Conservation (phyloP, 306 rosid genomes). For the Vicia sativa region DNA sequence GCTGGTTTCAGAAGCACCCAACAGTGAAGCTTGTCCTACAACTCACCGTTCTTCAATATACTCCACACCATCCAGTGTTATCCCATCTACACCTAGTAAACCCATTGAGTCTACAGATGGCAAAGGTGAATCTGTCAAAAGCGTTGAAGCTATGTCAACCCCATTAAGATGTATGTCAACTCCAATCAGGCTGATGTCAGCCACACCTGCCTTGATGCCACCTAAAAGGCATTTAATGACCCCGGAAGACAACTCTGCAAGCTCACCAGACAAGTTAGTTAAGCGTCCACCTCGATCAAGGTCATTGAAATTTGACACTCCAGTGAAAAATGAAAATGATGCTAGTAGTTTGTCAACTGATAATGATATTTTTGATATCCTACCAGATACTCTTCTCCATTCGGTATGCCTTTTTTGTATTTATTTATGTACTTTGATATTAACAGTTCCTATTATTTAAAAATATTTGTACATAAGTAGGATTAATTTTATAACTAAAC, state of each 20-base stretch:
- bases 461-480: too few relatives aligned
- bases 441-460: too few relatives aligned
- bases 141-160: constrained; percentile 40
- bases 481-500: too few relatives aligned
- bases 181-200: constrained; percentile 62
- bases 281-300: constrained; percentile 60
- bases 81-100: constrained; percentile 54
- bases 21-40: constrained; percentile 14
- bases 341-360: constrained; percentile 44
- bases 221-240: constrained; percentile 64
- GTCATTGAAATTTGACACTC: constrained; percentile 72
- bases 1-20: constrained; percentile 24
- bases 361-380: constrained; percentile 56
- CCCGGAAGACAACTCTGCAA: constrained; percentile 47
- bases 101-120: constrained; percentile 32
- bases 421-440: too few relatives aligned
- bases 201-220: constrained; percentile 58
- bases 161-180: constrained; percentile 60
- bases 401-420: constrained; percentile 61
- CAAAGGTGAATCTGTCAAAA: constrained; percentile 35
- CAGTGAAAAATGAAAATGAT: constrained; percentile 52
- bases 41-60: constrained; percentile 33
- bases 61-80: constrained; percentile 27
- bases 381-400: constrained; percentile 61
- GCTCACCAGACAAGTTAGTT: constrained; percentile 52